Evolutionary conservation across 331 rosid genomes (phyloP), one percentile per base, ranked within the genome.

Genomic region (Pyracantha coccinea): DNA sequence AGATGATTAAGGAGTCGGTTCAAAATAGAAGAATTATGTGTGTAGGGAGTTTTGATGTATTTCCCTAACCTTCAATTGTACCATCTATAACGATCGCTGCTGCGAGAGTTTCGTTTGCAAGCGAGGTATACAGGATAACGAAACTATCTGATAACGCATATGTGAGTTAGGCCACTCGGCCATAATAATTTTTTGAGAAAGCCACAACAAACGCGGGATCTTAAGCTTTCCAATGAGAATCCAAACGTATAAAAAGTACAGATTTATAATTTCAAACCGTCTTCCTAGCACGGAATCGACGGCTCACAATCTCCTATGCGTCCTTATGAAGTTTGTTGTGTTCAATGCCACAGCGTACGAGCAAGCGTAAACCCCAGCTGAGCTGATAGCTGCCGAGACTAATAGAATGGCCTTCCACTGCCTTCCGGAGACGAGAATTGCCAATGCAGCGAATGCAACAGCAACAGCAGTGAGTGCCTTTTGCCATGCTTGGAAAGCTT

Each of bases 271-370:
- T 28, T 5, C 38, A 25, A 9, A 69, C 2, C 31, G 44, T 32
- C 16, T 8, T 58, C 57, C 6, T 11, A 47, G 33, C 70, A 25
- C 0, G 29, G n/a, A 76, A 76, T 20, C 23, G 38, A 23, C 55
- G 38, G n/a, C 54, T 92, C 79, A 95, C 79, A 95, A 80, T 86
- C 97, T 92, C 86, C 97, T 87, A 17, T 94, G 99, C 10, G 84
- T 84, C 83, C 99, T 88, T 32, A 95, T 82, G 81, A 95, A 95
- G 80, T 95, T 95, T 8, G 93, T 89, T 4, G 99, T 92, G 60
- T 95, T 95, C 91, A 95, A 21, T 7, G 81, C 84, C 44, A 90
- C 47, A 66, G 89, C 93, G 19, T 85, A 75, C 16, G 96, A 86
- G 83, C 97, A 92, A 19, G 83, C 92, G 74, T 87, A 95, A 44